Evolutionary conservation across 1,284 basidiomycete species (phyloP).

Genomic region (Bjerkandera adusta): DNA sequence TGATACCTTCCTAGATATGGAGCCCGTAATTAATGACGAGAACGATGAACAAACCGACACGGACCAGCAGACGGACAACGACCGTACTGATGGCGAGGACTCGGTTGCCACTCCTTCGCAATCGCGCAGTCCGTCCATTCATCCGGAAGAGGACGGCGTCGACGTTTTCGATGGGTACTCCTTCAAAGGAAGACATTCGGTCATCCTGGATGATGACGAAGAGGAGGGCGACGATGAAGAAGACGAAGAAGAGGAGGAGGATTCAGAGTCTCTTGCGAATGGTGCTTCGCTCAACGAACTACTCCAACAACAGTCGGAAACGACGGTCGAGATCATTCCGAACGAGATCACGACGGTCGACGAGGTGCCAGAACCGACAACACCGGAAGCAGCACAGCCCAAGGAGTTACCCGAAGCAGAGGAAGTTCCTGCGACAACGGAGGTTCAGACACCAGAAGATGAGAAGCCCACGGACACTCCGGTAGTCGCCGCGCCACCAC

Average conservation of each 20-base stretch:
- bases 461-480: conserved; percentile 16
- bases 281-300: conserved; percentile 22
- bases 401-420: conserved; percentile 38
- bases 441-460: conserved; percentile 15
- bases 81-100: conserved; percentile 72
- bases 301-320: conserved; percentile 9
- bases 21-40: conserved; percentile 79
- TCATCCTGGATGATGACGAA: conserved; percentile 70
- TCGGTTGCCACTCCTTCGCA: conserved; percentile 68
- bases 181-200: conserved; percentile 81
- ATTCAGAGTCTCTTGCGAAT: conserved; percentile 22
- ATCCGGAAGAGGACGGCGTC: conserved; percentile 51
- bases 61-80: conserved; percentile 55
- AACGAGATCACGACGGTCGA: conserved; percentile 30
- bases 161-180: conserved; percentile 89
- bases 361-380: conserved; percentile 60
- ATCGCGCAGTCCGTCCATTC: conserved; percentile 67
- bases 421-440: conserved; percentile 12
- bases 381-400: conserved; percentile 63
- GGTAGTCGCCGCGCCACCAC: conserved; percentile 10
- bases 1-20: conserved; percentile 94
- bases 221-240: conserved; percentile 49
- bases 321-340: conserved; percentile 14
- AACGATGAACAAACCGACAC: conserved; percentile 46
- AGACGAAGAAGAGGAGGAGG: conserved; percentile 31